A percentile compares a stretch with the other conserved stretches of the same genome.
Conservation (phyloP, 805 yeast species). For the Wickerhamiella allomyrinae region DNA sequence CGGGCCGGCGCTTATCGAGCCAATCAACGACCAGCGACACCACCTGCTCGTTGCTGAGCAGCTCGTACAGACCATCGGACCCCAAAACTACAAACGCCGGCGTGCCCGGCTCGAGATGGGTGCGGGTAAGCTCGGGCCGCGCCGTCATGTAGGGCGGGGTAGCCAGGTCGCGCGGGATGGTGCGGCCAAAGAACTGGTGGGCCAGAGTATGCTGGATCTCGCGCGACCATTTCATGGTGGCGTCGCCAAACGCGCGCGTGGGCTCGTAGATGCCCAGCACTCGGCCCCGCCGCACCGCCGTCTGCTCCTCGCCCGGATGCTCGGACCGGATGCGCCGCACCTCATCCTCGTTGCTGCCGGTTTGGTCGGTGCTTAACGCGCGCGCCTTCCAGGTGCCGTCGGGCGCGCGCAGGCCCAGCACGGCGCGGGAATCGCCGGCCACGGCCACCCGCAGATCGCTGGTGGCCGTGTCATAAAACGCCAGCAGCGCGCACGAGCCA, state of each 20-base stretch:
- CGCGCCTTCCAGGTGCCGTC: conserved; percentile 75
- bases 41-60: conserved; percentile 83
- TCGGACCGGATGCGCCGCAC: conserved; percentile 68
- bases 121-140: conserved; percentile 79
- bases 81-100: conserved; percentile 85
- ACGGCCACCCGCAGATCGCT: conserved; percentile 75
- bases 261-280: conserved; percentile 91
- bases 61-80: conserved; percentile 85
- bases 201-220: conserved; percentile 62
- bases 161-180: conserved; percentile 47
- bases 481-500: conserved; percentile 84
- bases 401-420: conserved; percentile 46
- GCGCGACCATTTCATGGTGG: conserved; percentile 72
- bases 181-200: conserved; percentile 66
- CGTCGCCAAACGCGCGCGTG: conserved; percentile 93
- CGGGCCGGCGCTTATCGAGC: conserved; percentile 61
- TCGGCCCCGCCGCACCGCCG: conserved; percentile 70
- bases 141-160: conserved; percentile 98
- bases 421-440: conserved; percentile 90
- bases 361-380: conserved; percentile 80
- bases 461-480: conserved; percentile 70
- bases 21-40: conserved; percentile 85
- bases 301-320: conserved; percentile 76
- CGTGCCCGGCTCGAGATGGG: conserved; percentile 52
- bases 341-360: conserved; percentile 83